These are phyloP conservation scores for Eucalyptus guilfoylei DNA, from an alignment of 345 rosid species.

Conservation along the genomic window DNA sequence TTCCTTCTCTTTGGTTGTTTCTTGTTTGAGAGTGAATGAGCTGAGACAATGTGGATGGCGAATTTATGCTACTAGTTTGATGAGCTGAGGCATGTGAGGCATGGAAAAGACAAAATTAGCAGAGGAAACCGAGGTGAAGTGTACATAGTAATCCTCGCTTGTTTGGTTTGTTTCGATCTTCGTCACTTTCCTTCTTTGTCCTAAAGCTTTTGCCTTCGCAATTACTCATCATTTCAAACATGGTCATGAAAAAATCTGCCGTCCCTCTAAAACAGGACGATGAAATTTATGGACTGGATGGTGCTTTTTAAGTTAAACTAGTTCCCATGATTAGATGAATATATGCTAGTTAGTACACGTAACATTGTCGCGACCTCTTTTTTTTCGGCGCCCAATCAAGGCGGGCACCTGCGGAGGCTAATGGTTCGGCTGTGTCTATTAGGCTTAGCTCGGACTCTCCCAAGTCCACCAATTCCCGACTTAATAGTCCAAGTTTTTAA, in stretches of 20 bases:
- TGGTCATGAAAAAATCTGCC: neutral
- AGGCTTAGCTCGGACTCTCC: too few species aligned
- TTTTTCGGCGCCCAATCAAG: too few species aligned
- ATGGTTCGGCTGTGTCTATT: too few species aligned
- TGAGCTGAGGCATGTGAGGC: neutral
- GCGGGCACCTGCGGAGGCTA: too few species aligned
- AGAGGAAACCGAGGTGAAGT: neutral
- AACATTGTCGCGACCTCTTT: too few species aligned
- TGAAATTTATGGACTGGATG: neutral
- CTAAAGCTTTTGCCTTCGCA: neutral
- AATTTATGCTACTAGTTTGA: neutral
- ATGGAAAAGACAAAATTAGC: neutral
- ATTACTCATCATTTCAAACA: neutral
- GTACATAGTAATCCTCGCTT: neutral
- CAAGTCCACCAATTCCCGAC: too few species aligned
- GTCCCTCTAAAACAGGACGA: neutral
- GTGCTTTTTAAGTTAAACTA: neutral
- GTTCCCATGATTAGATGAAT: neutral
- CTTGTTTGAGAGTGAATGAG: neutral
- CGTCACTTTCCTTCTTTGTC: neutral
- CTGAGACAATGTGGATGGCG: neutral
- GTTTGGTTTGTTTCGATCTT: neutral
- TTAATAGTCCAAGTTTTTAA: too few species aligned
- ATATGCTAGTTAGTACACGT: neutral
- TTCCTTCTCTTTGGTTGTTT: neutral